phyloP scores from a whole-genome alignment of 139 green algal genomes.

The Marvania coccoides region DNA sequence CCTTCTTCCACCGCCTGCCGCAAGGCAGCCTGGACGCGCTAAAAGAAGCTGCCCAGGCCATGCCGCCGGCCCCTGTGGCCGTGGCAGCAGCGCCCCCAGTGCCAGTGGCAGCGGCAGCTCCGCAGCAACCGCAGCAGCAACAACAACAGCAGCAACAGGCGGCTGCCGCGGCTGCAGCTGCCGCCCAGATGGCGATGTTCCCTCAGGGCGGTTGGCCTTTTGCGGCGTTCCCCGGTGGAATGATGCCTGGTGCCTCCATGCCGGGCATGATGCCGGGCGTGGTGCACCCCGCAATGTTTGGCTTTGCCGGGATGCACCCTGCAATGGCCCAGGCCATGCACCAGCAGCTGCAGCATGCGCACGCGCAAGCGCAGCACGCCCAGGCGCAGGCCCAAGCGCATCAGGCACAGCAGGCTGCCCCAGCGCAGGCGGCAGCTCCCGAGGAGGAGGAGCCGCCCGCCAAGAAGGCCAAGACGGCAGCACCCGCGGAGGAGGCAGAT shows the following conservation, averaged over 20 bases:
- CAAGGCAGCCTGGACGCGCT: conserved; percentile 12
- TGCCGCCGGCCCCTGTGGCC: neutral
- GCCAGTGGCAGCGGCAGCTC: neutral
- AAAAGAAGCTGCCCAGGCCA: conserved; percentile 6
- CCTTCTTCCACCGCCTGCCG: conserved; percentile 15
- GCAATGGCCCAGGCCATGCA: neutral
- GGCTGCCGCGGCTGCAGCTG: neutral
- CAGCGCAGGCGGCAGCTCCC: neutral
- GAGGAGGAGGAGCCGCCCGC: too few species aligned
- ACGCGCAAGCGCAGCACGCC: neutral
- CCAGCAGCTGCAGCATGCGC: neutral
- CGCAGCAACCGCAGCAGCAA: neutral
- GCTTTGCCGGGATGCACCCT: neutral
- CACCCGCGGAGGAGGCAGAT: too few species aligned
- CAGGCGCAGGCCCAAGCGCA: neutral
- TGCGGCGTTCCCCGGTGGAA: neutral
- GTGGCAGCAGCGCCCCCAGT: neutral
- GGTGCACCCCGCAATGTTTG: neutral
- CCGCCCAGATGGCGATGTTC: neutral
- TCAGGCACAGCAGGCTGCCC: neutral
- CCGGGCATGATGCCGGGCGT: neutral
- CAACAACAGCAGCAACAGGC: neutral
- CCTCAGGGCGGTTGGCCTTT: neutral
- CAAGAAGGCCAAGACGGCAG: too few species aligned
- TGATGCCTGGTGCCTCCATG: neutral